Evolutionary conservation across 441 rosid species (phyloP).

Genomic region (Gossypium schwendimanii): DNA sequence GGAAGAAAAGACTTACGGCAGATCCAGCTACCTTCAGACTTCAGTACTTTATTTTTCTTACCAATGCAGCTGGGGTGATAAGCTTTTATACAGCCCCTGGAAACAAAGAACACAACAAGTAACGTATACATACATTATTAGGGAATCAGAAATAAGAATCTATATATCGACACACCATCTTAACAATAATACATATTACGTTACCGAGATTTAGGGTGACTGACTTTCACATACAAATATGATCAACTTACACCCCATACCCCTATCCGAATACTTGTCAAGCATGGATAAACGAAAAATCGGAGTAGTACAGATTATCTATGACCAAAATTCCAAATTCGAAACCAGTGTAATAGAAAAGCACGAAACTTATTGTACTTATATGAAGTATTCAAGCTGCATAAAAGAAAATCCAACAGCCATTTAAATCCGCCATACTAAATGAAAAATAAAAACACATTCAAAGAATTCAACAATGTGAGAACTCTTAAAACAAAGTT

Average conservation of each 20-base stretch:
- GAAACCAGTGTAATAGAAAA: background rate
- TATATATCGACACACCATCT: no score
- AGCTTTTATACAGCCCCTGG: slow-evolving; percentile 41
- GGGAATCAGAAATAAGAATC: background rate
- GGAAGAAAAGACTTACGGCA: slow-evolving; percentile 30
- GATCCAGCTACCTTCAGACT: slow-evolving; percentile 22
- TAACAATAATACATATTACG: background rate
- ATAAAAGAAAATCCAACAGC: background rate
- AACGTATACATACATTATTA: background rate
- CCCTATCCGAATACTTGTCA: background rate
- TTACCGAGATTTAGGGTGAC: background rate
- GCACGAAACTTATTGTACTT: background rate
- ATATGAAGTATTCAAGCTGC: background rate
- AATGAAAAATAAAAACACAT: background rate
- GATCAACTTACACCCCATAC: background rate
- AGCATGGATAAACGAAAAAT: background rate
- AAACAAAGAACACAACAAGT: background rate
- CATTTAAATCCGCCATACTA: background rate
- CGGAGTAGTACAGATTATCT: background rate
- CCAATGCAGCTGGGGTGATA: slow-evolving; percentile 35
- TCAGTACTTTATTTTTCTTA: slow-evolving; percentile 21
- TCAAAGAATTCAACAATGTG: background rate
- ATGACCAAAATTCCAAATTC: background rate
- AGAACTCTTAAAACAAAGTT: background rate
- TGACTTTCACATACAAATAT: background rate